phyloP scores from a whole-genome alignment of 768 basidiomycete species.

The Tephrocybe sp. region DNA sequence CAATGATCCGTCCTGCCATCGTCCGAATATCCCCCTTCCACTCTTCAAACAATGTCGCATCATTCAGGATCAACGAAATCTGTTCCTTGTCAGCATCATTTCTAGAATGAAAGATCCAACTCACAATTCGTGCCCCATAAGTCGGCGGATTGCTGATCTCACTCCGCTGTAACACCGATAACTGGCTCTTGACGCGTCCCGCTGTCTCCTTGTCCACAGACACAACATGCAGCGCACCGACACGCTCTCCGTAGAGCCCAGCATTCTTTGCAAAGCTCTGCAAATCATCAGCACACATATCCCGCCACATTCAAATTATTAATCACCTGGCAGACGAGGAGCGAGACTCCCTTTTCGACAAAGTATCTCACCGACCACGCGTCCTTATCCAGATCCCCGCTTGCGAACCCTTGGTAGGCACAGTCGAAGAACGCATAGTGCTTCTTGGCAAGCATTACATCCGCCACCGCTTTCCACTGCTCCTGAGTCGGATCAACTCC shows the following conservation, averaged over 20 bases:
- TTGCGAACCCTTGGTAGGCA: slow-evolving; percentile 97
- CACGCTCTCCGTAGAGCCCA: slow-evolving; percentile 91
- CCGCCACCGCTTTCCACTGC: slow-evolving; percentile 82
- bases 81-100: slow-evolving; percentile 26
- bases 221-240: slow-evolving; percentile 91
- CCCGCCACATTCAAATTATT: neutral
- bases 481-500: slow-evolving; percentile 90
- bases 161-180: slow-evolving; percentile 89
- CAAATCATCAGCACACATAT: neutral
- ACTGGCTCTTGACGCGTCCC: slow-evolving; percentile 76
- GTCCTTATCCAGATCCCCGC: slow-evolving; percentile 88
- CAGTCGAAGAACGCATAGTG: slow-evolving; percentile 95
- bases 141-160: slow-evolving; percentile 96
- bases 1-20: slow-evolving; percentile 93
- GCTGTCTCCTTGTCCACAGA: slow-evolving; percentile 64
- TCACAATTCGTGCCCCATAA: slow-evolving; percentile 85
- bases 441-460: slow-evolving; percentile 65
- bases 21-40: slow-evolving; percentile 91
- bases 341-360: slow-evolving; percentile 66
- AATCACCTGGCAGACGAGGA: slow-evolving; percentile 84
- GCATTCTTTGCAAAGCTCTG: slow-evolving; percentile 98
- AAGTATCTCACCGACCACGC: slow-evolving; percentile 92
- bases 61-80: slow-evolving; percentile 83
- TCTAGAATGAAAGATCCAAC: neutral
- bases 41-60: slow-evolving; percentile 70